Conservation (phyloP, 2,329 filamentous ascomycete species). For the Sclerotinia borealis region DNA sequence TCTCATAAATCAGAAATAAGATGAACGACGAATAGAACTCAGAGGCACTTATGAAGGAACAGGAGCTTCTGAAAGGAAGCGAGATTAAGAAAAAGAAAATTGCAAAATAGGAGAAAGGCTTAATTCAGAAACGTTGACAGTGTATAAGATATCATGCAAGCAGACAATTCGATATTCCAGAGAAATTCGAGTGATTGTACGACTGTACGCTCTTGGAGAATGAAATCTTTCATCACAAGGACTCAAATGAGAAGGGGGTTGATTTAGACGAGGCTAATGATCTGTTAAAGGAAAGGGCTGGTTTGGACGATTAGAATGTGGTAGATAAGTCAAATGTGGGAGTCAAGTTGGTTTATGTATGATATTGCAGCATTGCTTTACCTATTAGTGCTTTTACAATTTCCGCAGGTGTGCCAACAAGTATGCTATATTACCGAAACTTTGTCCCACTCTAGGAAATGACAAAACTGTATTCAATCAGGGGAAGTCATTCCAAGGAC, state of each 20-base stretch:
- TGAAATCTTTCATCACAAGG: background rate
- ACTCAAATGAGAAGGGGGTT: background rate
- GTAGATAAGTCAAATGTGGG: no score
- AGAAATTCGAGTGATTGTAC: background rate
- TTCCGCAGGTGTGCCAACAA: no score
- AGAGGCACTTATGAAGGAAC: background rate
- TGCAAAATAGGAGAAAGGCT: no score
- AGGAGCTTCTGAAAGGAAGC: background rate
- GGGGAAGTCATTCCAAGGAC: no score
- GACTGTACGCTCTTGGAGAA: background rate
- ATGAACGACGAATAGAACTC: background rate
- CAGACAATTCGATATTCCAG: no score
- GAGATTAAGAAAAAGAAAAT: no score
- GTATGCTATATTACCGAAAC: background rate
- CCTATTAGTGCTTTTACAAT: no score
- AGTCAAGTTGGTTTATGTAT: no score
- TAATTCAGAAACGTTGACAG: no score
- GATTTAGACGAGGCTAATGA: background rate
- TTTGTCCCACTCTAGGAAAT: conserved; percentile 11
- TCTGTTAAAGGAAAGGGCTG: background rate
- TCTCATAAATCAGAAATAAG: background rate
- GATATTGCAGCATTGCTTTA: no score
- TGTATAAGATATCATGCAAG: no score
- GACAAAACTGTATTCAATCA: conserved; percentile 24
- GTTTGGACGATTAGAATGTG: no score